These are phyloP conservation scores for Theobroma cacao DNA, from an alignment of 345 rosid genomes.

Conservation along the genomic window DNA sequence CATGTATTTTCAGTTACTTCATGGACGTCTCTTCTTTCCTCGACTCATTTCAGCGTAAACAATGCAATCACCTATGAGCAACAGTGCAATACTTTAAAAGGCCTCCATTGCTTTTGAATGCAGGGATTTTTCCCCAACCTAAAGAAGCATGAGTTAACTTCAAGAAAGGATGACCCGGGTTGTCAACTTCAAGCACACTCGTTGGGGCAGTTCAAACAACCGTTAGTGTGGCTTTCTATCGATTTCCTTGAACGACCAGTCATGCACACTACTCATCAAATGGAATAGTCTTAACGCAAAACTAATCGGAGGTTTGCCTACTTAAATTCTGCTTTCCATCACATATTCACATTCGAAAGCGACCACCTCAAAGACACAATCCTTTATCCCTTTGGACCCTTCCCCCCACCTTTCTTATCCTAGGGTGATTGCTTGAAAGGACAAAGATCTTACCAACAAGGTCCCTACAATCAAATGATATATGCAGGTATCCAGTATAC, in stretches of 20 bases:
- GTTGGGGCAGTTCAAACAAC: background rate
- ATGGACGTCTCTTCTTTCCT: too few relatives aligned
- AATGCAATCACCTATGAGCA: background rate
- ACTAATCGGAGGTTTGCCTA: background rate
- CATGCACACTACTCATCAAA: background rate
- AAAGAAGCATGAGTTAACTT: background rate
- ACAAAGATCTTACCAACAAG: background rate
- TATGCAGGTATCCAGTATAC: background rate
- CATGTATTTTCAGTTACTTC: background rate
- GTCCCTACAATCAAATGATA: background rate
- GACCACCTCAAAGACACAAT: background rate
- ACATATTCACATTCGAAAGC: background rate
- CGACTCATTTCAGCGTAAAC: too few relatives aligned
- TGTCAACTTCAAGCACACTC: background rate
- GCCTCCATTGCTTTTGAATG: background rate
- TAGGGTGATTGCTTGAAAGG: background rate
- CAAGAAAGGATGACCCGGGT: background rate
- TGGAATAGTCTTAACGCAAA: background rate
- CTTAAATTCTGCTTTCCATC: background rate
- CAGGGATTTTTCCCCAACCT: background rate
- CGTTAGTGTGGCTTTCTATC: background rate
- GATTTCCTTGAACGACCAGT: background rate
- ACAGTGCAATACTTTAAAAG: too few relatives aligned
- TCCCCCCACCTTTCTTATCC: background rate
- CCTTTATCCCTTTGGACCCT: background rate